A percentile compares a stretch with the other conserved stretches of the same genome.
These are phyloP conservation scores for Handroanthus guayacan DNA, from an alignment of 257 asterid species.

Conservation along the genomic window DNA sequence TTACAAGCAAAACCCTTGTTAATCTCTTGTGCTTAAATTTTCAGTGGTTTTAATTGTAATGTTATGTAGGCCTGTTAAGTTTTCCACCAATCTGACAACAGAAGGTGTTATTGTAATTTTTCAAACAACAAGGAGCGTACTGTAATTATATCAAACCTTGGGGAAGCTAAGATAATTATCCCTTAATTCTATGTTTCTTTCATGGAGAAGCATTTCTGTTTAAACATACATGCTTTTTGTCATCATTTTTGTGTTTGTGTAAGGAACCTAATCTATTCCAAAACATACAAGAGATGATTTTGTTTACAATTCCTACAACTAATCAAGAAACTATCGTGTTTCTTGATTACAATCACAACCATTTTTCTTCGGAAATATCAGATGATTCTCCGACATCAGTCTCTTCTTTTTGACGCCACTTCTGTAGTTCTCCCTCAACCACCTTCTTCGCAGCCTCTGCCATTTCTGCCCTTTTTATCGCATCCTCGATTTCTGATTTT, in stretches of 20 bases:
- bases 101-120: no score
- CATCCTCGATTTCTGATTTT: constrained; percentile 56
- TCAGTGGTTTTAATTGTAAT: no score
- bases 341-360: constrained; percentile 19
- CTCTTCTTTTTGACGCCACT: constrained; percentile 45
- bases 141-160: no score
- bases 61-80: no score
- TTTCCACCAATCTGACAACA: no score
- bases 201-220: not conserved
- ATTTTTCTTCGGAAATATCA: constrained; percentile 31
- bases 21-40: no score
- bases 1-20: no score
- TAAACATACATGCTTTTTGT: no score
- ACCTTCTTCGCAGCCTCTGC: constrained; percentile 61
- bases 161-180: no score
- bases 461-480: constrained; percentile 62
- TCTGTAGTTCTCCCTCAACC: constrained; percentile 58
- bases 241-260: no score
- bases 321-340: not conserved
- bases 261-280: constrained; percentile 32
- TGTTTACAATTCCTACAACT: constrained; percentile 25
- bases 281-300: constrained; percentile 18
- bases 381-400: constrained; percentile 45
- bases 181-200: not conserved
- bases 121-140: no score